Evolutionary conservation across 208 protist genomes (phyloP).

Genomic region (Leishmania aethiopica): DNA sequence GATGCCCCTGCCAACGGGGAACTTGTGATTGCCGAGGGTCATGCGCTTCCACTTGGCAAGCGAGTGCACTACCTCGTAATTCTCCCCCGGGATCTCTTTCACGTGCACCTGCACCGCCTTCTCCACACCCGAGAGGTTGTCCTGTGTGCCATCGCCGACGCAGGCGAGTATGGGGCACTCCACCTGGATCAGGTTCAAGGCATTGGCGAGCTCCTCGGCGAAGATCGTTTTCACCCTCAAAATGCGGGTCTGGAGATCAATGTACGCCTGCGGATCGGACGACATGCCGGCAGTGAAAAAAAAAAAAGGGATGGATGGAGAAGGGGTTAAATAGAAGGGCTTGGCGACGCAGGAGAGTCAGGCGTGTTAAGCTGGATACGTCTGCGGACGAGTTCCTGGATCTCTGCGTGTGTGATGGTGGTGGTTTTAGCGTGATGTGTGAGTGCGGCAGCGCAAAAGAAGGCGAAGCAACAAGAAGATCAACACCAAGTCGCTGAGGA

Average conservation of each 20-base stretch:
- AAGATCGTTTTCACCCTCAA: conserved; percentile 71
- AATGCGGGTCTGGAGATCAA: conserved; percentile 77
- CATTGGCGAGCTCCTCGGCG: conserved; percentile 56
- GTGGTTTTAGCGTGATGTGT: background rate
- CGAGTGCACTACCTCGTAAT: conserved; percentile 91
- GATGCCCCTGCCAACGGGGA: conserved; percentile 77
- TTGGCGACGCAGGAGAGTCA: background rate
- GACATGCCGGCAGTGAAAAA: conserved; percentile 20
- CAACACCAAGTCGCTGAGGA: background rate
- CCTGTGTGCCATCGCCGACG: conserved; percentile 86
- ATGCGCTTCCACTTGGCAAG: conserved; percentile 94
- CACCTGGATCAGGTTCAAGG: conserved; percentile 78
- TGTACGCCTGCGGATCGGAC: conserved; percentile 47
- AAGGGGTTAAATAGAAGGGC: background rate
- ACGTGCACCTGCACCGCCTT: conserved; percentile 84
- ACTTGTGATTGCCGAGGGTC: conserved; percentile 78
- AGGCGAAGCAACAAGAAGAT: background rate
- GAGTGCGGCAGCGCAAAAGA: background rate
- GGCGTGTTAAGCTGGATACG: background rate
- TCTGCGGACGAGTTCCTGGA: background rate
- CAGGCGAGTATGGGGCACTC: conserved; percentile 85
- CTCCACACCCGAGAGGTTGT: conserved; percentile 91
- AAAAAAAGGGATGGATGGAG: background rate
- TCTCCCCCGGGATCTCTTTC: conserved; percentile 76
- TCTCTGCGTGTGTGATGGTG: background rate